phyloP scores from a whole-genome alignment of 2,329 filamentous ascomycete genomes.

The Pestalotiopsis sp. region DNA sequence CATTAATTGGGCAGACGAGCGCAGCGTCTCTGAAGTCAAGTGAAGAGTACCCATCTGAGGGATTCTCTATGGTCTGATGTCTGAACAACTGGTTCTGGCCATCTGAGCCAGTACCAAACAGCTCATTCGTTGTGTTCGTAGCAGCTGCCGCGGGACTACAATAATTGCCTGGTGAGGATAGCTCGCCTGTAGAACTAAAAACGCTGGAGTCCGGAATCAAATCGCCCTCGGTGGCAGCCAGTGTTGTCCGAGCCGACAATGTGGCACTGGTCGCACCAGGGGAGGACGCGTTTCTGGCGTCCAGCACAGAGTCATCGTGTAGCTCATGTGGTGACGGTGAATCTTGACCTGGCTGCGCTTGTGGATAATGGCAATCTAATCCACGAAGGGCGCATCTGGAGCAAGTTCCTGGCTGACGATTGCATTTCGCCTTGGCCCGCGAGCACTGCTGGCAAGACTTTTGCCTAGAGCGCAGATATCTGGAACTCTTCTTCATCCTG shows the following conservation, averaged over 20 bases:
- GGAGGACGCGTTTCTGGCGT: neutral
- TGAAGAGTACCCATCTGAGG: neutral
- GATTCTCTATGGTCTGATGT: neutral
- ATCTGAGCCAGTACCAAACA: neutral
- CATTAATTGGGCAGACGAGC: slow-evolving; percentile 48
- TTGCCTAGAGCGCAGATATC: slow-evolving; percentile 40
- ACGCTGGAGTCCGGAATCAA: too few relatives aligned
- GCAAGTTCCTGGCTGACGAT: slow-evolving; percentile 35
- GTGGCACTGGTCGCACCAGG: neutral
- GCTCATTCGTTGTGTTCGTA: too few relatives aligned
- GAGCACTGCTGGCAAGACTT: slow-evolving; percentile 42
- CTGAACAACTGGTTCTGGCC: neutral
- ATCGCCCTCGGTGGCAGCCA: too few relatives aligned
- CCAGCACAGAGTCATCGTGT: neutral
- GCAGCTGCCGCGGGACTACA: neutral
- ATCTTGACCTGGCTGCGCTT: neutral
- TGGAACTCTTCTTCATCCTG: slow-evolving; percentile 23
- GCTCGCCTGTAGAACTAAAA: too few relatives aligned
- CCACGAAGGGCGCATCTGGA: slow-evolving; percentile 32
- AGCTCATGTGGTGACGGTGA: neutral
- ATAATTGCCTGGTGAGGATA: neutral
- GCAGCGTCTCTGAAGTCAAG: slow-evolving; percentile 37
- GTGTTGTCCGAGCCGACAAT: too few relatives aligned
- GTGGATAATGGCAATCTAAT: slow-evolving; percentile 33
- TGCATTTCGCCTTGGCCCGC: slow-evolving; percentile 41